Percentiles rank a stretch among this genome's conserved stretches.
phyloP scores from a whole-genome alignment of 2,329 filamentous ascomycete species.

The Diaporthe caulivora region DNA sequence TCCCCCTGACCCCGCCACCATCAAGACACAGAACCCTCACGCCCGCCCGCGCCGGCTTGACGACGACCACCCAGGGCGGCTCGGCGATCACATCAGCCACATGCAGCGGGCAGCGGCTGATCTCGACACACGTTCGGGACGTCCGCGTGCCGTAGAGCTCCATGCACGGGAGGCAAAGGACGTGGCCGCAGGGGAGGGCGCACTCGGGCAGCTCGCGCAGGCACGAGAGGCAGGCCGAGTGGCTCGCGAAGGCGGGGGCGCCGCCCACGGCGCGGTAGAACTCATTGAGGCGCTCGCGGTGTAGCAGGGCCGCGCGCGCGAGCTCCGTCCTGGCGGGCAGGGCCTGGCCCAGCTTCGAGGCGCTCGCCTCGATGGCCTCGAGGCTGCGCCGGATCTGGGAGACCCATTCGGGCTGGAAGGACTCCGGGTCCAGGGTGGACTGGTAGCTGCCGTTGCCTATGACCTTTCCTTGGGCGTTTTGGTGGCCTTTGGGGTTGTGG shows the following conservation, averaged over 20 bases:
- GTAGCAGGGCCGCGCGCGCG: background rate
- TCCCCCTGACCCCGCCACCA: background rate
- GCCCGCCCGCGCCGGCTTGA: conserved; percentile 44
- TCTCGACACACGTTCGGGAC: conserved; percentile 9
- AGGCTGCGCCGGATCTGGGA: conserved; percentile 13
- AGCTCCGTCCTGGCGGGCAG: background rate
- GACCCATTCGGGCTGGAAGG: conserved; percentile 2
- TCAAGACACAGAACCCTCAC: conserved; percentile 44
- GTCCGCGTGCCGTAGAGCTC: conserved; percentile 2
- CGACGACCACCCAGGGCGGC: conserved; percentile 51
- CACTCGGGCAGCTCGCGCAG: conserved; percentile 30
- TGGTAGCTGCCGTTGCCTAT: conserved; percentile 22
- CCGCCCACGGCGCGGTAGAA: background rate
- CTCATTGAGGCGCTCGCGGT: conserved; percentile 21
- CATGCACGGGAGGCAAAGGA: background rate
- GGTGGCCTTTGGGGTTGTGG: conserved; percentile 17
- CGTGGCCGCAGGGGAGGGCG: conserved; percentile 8
- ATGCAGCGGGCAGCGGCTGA: conserved; percentile 9
- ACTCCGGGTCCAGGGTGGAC: background rate
- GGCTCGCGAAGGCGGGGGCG: conserved; percentile 2
- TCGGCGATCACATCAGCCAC: background rate
- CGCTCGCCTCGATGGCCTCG: conserved; percentile 4
- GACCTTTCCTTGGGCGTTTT: conserved; percentile 12
- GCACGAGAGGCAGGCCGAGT: conserved; percentile 29
- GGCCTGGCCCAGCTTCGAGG: conserved; percentile 1